Conservation (phyloP, 2,329 filamentous ascomycete species). For the Botrytis deweyae region DNA sequence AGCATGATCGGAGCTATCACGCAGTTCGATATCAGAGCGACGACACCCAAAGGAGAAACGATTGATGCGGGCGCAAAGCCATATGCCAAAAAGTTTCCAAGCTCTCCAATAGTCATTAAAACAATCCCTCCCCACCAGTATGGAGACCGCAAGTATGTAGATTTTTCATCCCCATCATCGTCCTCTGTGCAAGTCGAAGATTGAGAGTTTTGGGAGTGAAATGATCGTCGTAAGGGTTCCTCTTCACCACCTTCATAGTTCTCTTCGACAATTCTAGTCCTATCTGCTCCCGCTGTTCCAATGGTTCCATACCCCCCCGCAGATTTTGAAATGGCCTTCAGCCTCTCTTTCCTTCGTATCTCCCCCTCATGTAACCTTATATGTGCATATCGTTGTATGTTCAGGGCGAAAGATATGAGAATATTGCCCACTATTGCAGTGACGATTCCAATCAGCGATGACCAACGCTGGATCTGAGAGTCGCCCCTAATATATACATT, state of each 20-base stretch:
- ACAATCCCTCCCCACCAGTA: conserved; percentile 97
- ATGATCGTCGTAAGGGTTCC: conserved; percentile 53
- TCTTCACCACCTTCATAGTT: conserved; percentile 45
- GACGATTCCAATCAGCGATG: conserved; percentile 89
- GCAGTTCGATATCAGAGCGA: conserved; percentile 94
- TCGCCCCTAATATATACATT: conserved; percentile 36
- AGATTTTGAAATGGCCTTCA: conserved; percentile 48
- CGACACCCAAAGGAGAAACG: conserved; percentile 94
- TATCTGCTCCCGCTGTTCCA: conserved; percentile 44
- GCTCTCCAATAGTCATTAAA: conserved; percentile 88
- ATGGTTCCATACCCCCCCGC: conserved; percentile 48
- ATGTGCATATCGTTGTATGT: conserved; percentile 95
- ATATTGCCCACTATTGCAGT: conserved; percentile 92
- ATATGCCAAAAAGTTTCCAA: conserved; percentile 95
- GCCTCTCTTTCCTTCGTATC: conserved; percentile 55
- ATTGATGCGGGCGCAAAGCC: conserved; percentile 97
- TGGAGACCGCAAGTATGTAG: conserved; percentile 81
- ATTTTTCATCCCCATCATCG: conserved; percentile 40
- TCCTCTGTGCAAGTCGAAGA: conserved; percentile 43
- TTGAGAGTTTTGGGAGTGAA: conserved; percentile 46
- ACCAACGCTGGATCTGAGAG: conserved; percentile 69
- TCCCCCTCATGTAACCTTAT: conserved; percentile 75
- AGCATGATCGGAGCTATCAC: conserved; percentile 93
- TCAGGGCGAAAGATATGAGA: conserved; percentile 91
- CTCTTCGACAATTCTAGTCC: conserved; percentile 23